phyloP scores from a whole-genome alignment of 192 early-diverging fungal species.

The Neocallimastix lanati region DNA sequence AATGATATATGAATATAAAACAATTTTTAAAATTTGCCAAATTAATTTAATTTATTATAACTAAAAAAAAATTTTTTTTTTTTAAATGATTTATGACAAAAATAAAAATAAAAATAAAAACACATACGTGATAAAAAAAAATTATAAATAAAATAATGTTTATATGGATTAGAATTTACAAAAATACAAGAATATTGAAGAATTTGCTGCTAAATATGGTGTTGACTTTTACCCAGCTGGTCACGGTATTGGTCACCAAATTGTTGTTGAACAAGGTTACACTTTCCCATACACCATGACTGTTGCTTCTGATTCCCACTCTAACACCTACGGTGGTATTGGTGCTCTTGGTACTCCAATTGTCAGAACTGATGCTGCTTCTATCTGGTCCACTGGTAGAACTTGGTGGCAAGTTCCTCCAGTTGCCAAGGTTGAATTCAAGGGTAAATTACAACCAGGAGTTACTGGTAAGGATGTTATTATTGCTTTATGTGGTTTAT shows the following conservation, averaged over 20 bases:
- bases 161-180: constrained; percentile 36
- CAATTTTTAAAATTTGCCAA: too few relatives aligned
- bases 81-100: too few relatives aligned
- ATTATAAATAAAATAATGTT: background rate
- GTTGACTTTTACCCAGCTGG: constrained; percentile 91
- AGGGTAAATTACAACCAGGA: constrained; percentile 53
- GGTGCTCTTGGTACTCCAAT: constrained; percentile 89
- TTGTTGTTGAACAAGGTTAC: constrained; percentile 93
- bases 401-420: constrained; percentile 99
- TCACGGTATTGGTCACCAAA: constrained; percentile 93
- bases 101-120: too few relatives aligned
- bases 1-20: too few relatives aligned
- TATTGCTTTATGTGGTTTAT: constrained; percentile 76
- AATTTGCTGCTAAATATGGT: constrained; percentile 59
- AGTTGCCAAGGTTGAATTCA: constrained; percentile 74
- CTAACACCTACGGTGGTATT: constrained; percentile 98
- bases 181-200: constrained; percentile 73
- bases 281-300: constrained; percentile 84
- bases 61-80: too few relatives aligned
- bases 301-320: constrained; percentile 95
- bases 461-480: constrained; percentile 97
- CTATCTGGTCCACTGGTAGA: constrained; percentile 91
- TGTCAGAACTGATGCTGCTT: constrained; percentile 92
- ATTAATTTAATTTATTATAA: too few relatives aligned
- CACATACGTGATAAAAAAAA: too few relatives aligned